Evolutionary conservation across 2,329 filamentous ascomycete species (phyloP), one percentile per base, ranked within the genome.

Genomic region (Moelleriella libera): DNA sequence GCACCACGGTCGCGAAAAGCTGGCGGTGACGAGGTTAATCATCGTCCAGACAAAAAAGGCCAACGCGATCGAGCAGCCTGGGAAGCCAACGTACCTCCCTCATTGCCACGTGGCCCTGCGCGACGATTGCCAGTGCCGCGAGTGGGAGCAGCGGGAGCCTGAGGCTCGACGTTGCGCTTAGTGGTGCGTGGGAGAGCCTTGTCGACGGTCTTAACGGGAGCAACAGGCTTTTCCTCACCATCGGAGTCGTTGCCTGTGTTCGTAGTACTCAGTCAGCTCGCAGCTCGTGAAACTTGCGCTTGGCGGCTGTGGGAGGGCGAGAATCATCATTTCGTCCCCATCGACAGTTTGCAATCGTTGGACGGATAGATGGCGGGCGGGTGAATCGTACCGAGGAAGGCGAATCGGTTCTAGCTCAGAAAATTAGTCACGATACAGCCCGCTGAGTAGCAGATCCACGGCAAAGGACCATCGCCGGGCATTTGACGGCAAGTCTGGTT

Each of bases 1-100:
- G 83, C 87, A 63, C 79, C 80, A 64, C 85, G 85, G 73, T 95
- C 88, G 66, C 86, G 87, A 83, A 88, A 92, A 64, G 87, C 89
- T 95, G 44, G 40, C 29, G 21, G 30, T 43, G 45, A 47, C 42
- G 30, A 11, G 29, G 42, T 43, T 30, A 43, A 28, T 30, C 21
- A 21, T 21, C 34, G 34, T 9, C 8, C 12, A 12, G 34, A 12
- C 34, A 37, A 37, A 37, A 12, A 12, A 37, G 34, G 34, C 34
- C 34, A 21, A 21, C 21, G 21, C 21, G 21, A 3, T 21, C 21
- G 21, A 21, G 21, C 21, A 21, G 21, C 21, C 21, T 21, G 21
- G 29, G 45, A 46, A 43, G 28, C 30, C 43, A 47, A 62, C 85
- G 69, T 75, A 96, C 90, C 88, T 74, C 81, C 85, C 68, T 96